phyloP scores from a whole-genome alignment of 169 alveolate species.

The Plasmodium coatneyi region DNA sequence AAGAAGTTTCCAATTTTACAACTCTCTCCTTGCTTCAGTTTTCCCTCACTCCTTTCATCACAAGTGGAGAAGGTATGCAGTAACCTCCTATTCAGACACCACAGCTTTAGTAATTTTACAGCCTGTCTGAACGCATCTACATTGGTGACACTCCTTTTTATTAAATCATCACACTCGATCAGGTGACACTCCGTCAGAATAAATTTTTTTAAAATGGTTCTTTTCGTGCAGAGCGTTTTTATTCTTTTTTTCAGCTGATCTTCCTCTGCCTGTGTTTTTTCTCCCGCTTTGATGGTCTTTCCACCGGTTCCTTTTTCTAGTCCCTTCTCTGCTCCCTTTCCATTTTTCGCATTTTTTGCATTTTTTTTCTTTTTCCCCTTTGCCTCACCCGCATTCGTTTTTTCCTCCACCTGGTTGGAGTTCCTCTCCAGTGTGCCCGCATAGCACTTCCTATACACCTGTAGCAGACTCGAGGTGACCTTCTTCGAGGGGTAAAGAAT shows the following conservation, averaged over 20 bases:
- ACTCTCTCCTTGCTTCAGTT: not conserved
- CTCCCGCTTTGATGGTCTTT: too few relatives aligned
- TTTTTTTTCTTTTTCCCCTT: not conserved
- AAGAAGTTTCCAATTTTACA: not conserved
- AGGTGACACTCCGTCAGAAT: conserved; percentile 2
- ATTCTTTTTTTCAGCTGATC: not conserved
- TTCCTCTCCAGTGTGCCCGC: not conserved
- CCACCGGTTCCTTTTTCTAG: not conserved
- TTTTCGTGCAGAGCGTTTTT: not conserved
- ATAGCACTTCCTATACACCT: not conserved
- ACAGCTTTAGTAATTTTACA: conserved; percentile 16
- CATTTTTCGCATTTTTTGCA: not conserved
- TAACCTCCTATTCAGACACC: conserved; percentile 39
- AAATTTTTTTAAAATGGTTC: not conserved
- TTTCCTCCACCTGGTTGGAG: not conserved
- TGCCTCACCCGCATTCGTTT: not conserved
- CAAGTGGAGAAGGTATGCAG: not conserved
- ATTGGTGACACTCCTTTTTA: not conserved
- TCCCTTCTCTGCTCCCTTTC: not conserved
- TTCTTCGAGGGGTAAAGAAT: conserved; percentile 36
- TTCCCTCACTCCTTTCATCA: not conserved
- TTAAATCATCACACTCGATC: conserved; percentile 6
- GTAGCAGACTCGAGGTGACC: not conserved
- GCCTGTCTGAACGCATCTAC: conserved; percentile 7
- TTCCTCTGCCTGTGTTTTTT: not conserved